phyloP scores from a whole-genome alignment of 192 early-diverging fungal genomes.

The Spizellomyces punctatus region DNA sequence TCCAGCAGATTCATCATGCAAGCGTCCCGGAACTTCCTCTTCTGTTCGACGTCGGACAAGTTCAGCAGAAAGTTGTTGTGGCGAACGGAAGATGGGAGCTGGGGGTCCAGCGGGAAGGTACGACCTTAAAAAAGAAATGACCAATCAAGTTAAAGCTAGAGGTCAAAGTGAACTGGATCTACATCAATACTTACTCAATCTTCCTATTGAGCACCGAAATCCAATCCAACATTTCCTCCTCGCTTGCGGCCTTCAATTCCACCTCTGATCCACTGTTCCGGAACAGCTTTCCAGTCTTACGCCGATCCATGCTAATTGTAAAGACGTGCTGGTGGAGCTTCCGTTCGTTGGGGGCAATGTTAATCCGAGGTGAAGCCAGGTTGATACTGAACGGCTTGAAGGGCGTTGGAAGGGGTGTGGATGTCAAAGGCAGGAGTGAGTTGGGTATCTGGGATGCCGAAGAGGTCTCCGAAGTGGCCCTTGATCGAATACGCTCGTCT shows the following conservation, averaged over 20 bases:
- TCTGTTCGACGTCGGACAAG: background rate
- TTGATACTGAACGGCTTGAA: background rate
- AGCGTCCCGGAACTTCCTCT: background rate
- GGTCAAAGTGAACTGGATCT: background rate
- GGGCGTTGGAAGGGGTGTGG: background rate
- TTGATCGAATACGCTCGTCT: background rate
- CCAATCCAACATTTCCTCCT: conserved; percentile 13
- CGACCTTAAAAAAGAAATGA: background rate
- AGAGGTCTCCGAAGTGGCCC: background rate
- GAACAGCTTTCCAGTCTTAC: background rate
- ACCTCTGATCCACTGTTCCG: background rate
- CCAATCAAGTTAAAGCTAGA: background rate
- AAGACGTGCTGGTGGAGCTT: conserved; percentile 11
- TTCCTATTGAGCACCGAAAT: conserved; percentile 7
- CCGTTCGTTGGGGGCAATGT: background rate
- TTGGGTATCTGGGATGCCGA: background rate
- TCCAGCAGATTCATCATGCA: too few species aligned
- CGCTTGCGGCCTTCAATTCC: conserved; percentile 3
- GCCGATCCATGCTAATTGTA: background rate
- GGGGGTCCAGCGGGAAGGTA: background rate
- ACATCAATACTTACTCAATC: conserved; percentile 2
- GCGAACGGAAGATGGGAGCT: conserved; percentile 3
- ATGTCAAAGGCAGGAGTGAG: background rate
- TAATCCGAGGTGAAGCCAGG: conserved; percentile 1
- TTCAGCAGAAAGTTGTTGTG: conserved; percentile 1